Conservation (phyloP, 208 protist species). For the Leishmania martiniquensis region DNA sequence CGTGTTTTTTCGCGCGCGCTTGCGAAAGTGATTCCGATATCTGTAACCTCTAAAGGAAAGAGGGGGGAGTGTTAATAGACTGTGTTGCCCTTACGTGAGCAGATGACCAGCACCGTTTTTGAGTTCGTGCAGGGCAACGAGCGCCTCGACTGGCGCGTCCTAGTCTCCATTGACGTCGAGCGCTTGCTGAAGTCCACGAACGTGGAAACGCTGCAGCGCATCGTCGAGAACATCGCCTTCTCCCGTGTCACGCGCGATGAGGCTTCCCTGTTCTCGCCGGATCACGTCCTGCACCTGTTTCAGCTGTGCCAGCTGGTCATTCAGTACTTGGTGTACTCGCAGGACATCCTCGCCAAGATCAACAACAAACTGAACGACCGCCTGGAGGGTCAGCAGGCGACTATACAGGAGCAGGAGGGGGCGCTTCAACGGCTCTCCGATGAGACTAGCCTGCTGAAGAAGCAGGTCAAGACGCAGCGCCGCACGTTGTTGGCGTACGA, state of each 20-base stretch:
- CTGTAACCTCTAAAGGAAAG: neutral
- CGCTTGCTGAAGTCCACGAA: conserved; percentile 82
- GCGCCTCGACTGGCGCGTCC: conserved; percentile 89
- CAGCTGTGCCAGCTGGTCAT: conserved; percentile 84
- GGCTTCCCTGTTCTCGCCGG: conserved; percentile 83
- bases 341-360: conserved; percentile 84
- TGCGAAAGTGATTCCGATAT: neutral
- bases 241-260: conserved; percentile 85
- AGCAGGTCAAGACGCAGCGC: conserved; percentile 86
- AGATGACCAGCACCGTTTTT: conserved; percentile 47
- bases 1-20: neutral
- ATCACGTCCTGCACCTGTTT: conserved; percentile 88
- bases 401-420: conserved; percentile 36
- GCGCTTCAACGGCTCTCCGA: conserved; percentile 46
- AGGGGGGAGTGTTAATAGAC: neutral
- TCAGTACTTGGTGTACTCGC: conserved; percentile 91
- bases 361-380: conserved; percentile 77
- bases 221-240: conserved; percentile 91
- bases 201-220: conserved; percentile 87
- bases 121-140: conserved; percentile 86
- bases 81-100: neutral
- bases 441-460: conserved; percentile 67
- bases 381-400: conserved; percentile 47
- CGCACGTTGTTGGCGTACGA: conserved; percentile 86
- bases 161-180: conserved; percentile 85